Percentiles rank a stretch among this genome's conserved stretches.
These are phyloP conservation scores for Claviceps cyperi DNA, from an alignment of 2,329 filamentous ascomycete genomes.

Conservation along the genomic window DNA sequence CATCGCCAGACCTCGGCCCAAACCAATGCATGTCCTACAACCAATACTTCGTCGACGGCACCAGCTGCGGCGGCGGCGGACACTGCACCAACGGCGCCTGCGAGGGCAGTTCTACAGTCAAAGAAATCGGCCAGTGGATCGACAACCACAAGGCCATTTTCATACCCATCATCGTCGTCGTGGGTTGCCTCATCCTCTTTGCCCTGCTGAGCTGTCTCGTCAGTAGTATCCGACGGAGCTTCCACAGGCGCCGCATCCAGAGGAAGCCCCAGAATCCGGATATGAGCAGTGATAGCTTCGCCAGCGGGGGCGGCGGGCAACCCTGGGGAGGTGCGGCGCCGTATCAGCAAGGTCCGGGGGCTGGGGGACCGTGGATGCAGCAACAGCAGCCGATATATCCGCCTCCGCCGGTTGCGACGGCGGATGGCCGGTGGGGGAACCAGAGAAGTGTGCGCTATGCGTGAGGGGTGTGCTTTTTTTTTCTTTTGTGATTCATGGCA, in stretches of 20 bases:
- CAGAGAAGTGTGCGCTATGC: conserved; percentile 1
- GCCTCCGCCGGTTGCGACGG: background rate
- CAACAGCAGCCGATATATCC: conserved; percentile 7
- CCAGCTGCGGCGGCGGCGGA: conserved; percentile 67
- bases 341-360: background rate
- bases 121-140: conserved; percentile 65
- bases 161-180: conserved; percentile 56
- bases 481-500: background rate
- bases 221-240: conserved; percentile 23
- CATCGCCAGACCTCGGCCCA: conserved; percentile 49
- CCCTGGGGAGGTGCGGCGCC: background rate
- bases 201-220: conserved; percentile 53
- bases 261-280: background rate
- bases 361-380: conserved; percentile 2
- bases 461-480: background rate
- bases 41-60: conserved; percentile 91
- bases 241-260: background rate
- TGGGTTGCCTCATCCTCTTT: conserved; percentile 61
- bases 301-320: background rate
- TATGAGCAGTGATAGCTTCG: background rate
- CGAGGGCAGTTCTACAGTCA: conserved; percentile 51
- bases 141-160: conserved; percentile 62
- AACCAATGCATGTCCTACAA: conserved; percentile 60
- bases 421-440: background rate
- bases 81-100: conserved; percentile 68